Evolutionary conservation across 768 basidiomycete genomes (phyloP).

Genomic region (Pholiota conissans): DNA sequence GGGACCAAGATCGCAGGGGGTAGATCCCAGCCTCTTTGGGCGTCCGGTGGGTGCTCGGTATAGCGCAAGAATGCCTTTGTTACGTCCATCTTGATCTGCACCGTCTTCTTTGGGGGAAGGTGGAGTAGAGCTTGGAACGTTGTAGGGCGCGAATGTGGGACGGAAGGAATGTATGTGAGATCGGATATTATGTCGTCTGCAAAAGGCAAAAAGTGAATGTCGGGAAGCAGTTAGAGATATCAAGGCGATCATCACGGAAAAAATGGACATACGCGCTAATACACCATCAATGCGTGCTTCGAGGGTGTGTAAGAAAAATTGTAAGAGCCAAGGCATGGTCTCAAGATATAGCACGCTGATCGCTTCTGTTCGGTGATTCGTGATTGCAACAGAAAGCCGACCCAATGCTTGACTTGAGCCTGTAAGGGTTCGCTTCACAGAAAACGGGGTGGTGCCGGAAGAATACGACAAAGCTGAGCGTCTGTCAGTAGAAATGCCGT

Average conservation of each 20-base stretch:
- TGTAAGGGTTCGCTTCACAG: slow-evolving; percentile 67
- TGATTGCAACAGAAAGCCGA: slow-evolving; percentile 63
- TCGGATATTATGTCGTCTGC: slow-evolving; percentile 65
- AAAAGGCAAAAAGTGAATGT: slow-evolving; percentile 5
- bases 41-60: slow-evolving; percentile 95
- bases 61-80: slow-evolving; percentile 87
- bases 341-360: slow-evolving; percentile 75
- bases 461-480: slow-evolving; percentile 33
- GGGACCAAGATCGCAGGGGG: slow-evolving; percentile 80
- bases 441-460: slow-evolving; percentile 49
- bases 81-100: slow-evolving; percentile 72
- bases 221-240: neutral
- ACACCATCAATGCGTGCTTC: slow-evolving; percentile 46
- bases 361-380: slow-evolving; percentile 50
- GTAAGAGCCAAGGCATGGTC: slow-evolving; percentile 91
- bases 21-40: slow-evolving; percentile 92
- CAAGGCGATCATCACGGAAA: neutral
- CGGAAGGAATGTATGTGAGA: slow-evolving; percentile 66
- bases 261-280: slow-evolving; percentile 38
- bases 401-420: slow-evolving; percentile 80
- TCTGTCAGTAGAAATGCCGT: neutral
- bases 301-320: slow-evolving; percentile 85
- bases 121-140: slow-evolving; percentile 70
- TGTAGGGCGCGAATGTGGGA: slow-evolving; percentile 73
- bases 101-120: slow-evolving; percentile 66